These are phyloP conservation scores for Russula virescens DNA, from an alignment of 768 basidiomycete species.

Conservation along the genomic window DNA sequence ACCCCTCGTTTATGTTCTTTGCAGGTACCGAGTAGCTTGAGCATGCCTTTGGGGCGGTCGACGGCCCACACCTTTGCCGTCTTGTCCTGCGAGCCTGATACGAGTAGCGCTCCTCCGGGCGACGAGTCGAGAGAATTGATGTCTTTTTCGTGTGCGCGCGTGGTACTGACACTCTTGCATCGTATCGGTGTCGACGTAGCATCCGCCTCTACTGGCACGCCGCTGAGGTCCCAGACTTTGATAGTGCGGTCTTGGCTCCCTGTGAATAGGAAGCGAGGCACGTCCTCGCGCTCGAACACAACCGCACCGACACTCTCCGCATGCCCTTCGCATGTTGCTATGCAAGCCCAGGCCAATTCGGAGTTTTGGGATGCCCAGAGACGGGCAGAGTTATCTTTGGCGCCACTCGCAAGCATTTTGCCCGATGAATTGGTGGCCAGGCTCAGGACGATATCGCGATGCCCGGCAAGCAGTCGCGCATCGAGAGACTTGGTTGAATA, in stretches of 20 bases:
- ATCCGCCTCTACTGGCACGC: constrained; percentile 36
- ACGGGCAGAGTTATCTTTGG: constrained; percentile 86
- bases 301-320: constrained; percentile 90
- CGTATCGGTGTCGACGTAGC: constrained; percentile 35
- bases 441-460: constrained; percentile 86
- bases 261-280: constrained; percentile 71
- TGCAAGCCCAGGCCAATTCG: constrained; percentile 60
- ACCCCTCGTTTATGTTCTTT: constrained; percentile 97
- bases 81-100: constrained; percentile 93
- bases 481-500: constrained; percentile 76
- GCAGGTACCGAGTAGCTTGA: constrained; percentile 77
- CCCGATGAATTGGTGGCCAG: constrained; percentile 67
- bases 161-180: constrained; percentile 75
- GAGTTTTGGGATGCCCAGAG: constrained; percentile 56
- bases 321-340: constrained; percentile 89
- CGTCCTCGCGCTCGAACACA: constrained; percentile 61
- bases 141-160: constrained; percentile 95
- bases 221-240: constrained; percentile 94
- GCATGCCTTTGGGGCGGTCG: constrained; percentile 53
- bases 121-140: constrained; percentile 95
- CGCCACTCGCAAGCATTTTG: constrained; percentile 76
- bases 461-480: constrained; percentile 81
- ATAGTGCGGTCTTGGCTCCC: constrained; percentile 96
- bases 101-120: constrained; percentile 82
- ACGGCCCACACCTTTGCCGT: constrained; percentile 88